Base-by-base conservation (phyloP, 2,329 filamentous ascomycete species). In the Scedosporium apiospermum region DNA sequence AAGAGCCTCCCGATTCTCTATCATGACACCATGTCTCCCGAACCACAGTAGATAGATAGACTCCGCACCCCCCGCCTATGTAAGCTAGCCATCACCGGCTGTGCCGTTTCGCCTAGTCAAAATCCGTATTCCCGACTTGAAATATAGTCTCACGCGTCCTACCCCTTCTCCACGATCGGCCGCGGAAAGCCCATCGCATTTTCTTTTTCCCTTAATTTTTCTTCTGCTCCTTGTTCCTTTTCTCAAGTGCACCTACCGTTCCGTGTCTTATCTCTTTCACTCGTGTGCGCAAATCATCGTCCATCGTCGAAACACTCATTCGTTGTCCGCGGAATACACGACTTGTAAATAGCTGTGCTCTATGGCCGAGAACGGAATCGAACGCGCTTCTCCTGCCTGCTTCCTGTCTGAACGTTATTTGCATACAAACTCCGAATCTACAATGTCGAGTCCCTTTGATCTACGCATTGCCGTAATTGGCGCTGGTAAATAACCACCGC, bases 401-500 rank as follows among this genome's bases (percentile, higher is more conserved):
- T 51, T 63, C 51, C 23, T 46, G 21, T 51, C 44, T 42, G 63
- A 65, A 51, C 60, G 60, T 21, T 27, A 61, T 23, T 27, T 61
- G 10, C n/a, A 61, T 34, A 34, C n/a, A 1, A 23, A 27, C 6
- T 6, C 49, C 30, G 18, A 14, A 14, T 38, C 18, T 57, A 21
- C 27, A 18, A 61, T 42, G 49, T 61, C 30, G 23, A 57, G 46
- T 44, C 64, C 60, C 30, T 62, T 62, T 30, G 72, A 76, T 53
- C 64, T 75, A 61, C 74, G 75, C 62, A 78, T 85, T 69, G 79
- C 77, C 69, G 76, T 84, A 66, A 72, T 82, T 65, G 81, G 81
- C 66, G 81, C 81, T 27, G 81, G 79, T 80, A 73, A 53, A 61
- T 44, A 34, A 10, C 16, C 14, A 34, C 12, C 16, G n/a, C 6